Base-by-base conservation (phyloP, 768 basidiomycete species). In the Rhodotorula babjevae region DNA sequence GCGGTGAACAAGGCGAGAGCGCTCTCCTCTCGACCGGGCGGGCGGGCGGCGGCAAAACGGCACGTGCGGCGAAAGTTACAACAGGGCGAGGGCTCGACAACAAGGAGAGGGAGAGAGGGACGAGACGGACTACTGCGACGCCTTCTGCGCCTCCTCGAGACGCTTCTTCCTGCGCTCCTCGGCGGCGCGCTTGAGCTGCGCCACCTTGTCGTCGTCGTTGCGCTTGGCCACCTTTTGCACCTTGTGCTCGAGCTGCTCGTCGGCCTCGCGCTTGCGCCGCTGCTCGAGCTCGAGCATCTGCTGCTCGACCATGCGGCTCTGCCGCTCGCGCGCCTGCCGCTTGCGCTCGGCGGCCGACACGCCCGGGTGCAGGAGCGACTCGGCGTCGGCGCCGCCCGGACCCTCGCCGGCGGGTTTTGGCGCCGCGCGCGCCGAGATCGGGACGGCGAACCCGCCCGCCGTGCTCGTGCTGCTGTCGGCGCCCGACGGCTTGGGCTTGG, bases 251-350 rank as follows among this genome's bases (percentile, higher is more conserved):
- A 85, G 83, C n/a, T 85, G 84, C 72, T 83, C 83, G 76, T 86
- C 85, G 79, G 82, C 87, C 79, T 88, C 87, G 69, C 82, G 79
- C 70, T 83, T 82, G 53, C 86, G 76, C 72, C 89, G 86, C 72
- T 86, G 85, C 64, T 85, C 83, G 79, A 95, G 91, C 76, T 87
- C 88, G 63, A 86, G 86, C 84, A 96, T 82, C 81, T 97, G 93
- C 64, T 84, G 82, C 72, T 86, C 86, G 36, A 98, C 86, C 80
- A 96, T 89, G 67, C 86, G 84, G 29, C 86, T 83, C 77, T 95
- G 86, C 68, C 96, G 86, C 78, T 91, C 90, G 71, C 91, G 89
- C 64, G 94, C 90, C 81, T 95, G 93, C 76, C 82, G 85, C 77
- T 87, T 56, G 55, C 76, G 58, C 70, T 70, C 75, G 29, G 47